These are phyloP conservation scores for Scutellaria baicalensis DNA, from an alignment of 257 asterid genomes.

Conservation along the genomic window DNA sequence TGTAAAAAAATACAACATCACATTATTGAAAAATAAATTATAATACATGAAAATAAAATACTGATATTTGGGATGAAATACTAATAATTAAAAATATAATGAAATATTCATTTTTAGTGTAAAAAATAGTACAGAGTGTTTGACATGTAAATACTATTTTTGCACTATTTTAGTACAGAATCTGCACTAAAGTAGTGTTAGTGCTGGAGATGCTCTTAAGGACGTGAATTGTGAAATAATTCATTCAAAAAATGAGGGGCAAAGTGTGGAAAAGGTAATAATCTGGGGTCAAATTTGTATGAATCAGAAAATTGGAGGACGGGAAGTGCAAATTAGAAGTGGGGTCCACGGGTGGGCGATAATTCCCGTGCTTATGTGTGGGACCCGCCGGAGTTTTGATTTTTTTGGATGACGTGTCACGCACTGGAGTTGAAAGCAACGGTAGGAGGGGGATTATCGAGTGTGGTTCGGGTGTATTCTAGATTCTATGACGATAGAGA, in stretches of 20 bases:
- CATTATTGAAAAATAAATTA: too few relatives aligned
- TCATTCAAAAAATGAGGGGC: background rate
- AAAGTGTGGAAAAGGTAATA: background rate
- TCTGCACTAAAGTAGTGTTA: too few relatives aligned
- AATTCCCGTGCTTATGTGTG: conserved; percentile 30
- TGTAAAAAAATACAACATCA: too few relatives aligned
- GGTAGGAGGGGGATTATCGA: background rate
- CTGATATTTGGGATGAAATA: too few relatives aligned
- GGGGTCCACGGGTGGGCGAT: conserved; percentile 45
- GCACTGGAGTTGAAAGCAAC: conserved; percentile 22
- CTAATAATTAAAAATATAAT: too few relatives aligned
- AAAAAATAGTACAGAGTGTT: too few relatives aligned
- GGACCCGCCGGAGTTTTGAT: conserved; percentile 19
- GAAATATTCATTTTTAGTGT: too few relatives aligned
- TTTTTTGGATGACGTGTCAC: conserved; percentile 28
- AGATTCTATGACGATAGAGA: background rate
- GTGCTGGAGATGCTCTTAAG: too few relatives aligned
- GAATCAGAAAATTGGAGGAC: background rate
- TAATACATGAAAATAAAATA: too few relatives aligned
- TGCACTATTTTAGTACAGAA: too few relatives aligned
- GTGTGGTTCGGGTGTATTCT: conserved; percentile 19
- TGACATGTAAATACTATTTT: too few relatives aligned
- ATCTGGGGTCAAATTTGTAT: background rate
- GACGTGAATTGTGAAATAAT: background rate
- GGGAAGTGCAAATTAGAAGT: conserved; percentile 6